Conservation (phyloP, 768 basidiomycete species). For the Cystobasidium ongulense region DNA sequence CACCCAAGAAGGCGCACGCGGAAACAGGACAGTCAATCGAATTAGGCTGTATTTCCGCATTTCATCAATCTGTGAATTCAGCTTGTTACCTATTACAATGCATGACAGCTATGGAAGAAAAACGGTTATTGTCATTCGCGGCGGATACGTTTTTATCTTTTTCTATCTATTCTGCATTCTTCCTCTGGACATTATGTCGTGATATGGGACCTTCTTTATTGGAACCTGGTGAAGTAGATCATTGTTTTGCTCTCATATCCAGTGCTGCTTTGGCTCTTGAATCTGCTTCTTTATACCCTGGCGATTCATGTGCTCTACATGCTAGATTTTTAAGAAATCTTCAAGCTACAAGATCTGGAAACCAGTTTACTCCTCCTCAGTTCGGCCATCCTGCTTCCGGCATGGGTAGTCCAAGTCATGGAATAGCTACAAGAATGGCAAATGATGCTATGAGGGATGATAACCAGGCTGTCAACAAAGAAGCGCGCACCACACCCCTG, state of each 20-base stretch:
- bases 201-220: constrained; percentile 7
- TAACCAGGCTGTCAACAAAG: not conserved
- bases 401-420: not conserved
- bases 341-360: not conserved
- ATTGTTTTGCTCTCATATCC: constrained; percentile 5
- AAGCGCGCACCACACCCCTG: not conserved
- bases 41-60: constrained; percentile 20
- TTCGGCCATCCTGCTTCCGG: not conserved
- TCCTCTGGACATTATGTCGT: constrained; percentile 29
- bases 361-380: not conserved
- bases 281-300: constrained; percentile 26
- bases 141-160: constrained; percentile 24
- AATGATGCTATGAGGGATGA: not conserved
- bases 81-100: constrained; percentile 23
- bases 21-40: not conserved
- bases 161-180: constrained; percentile 27
- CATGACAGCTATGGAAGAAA: constrained; percentile 23
- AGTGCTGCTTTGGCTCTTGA: constrained; percentile 19
- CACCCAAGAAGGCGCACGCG: not conserved
- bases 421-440: not conserved
- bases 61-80: constrained; percentile 24
- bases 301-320: constrained; percentile 24
- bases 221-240: constrained; percentile 26
- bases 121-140: constrained; percentile 19
- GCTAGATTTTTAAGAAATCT: constrained; percentile 23